Evolutionary conservation across 192 early-diverging fungal genomes (phyloP).

Genomic region (Coemansia sp.): DNA sequence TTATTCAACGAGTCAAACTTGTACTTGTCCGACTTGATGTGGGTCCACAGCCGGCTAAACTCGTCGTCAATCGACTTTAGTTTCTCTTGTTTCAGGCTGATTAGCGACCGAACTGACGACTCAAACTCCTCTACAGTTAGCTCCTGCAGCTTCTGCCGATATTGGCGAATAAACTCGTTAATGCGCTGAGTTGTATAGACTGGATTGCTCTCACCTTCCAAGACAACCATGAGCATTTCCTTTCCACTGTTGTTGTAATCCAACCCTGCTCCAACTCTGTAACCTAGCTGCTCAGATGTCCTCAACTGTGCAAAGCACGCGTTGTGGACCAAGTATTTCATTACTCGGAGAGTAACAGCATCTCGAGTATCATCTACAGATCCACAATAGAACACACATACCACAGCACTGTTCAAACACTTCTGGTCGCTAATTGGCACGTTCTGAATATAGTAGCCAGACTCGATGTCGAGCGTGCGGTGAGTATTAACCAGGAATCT

Average conservation of each 20-base stretch:
- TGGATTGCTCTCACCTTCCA: slow-evolving; percentile 82
- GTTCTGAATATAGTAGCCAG: slow-evolving; percentile 23
- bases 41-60: slow-evolving; percentile 58
- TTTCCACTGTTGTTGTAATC: not conserved
- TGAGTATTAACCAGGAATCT: not conserved
- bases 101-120: slow-evolving; percentile 60
- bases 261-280: slow-evolving; percentile 21
- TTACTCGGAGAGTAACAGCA: slow-evolving; percentile 58
- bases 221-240: slow-evolving; percentile 57
- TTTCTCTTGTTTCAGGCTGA: slow-evolving; percentile 60
- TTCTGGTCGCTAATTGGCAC: slow-evolving; percentile 57
- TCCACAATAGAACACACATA: slow-evolving; percentile 75
- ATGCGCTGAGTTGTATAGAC: slow-evolving; percentile 74
- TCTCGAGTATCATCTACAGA: slow-evolving; percentile 56
- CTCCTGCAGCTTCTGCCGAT: slow-evolving; percentile 36
- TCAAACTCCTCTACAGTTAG: slow-evolving; percentile 61
- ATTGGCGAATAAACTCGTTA: slow-evolving; percentile 69
- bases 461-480: slow-evolving; percentile 15
- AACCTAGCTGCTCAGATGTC: slow-evolving; percentile 83
- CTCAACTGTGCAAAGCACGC: slow-evolving; percentile 87
- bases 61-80: slow-evolving; percentile 71
- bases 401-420: slow-evolving; percentile 78
- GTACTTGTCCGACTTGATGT: slow-evolving; percentile 64
- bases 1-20: slow-evolving; percentile 64
- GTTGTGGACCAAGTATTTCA: slow-evolving; percentile 72